Percentiles rank a stretch among this genome's conserved stretches.
phyloP scores from a whole-genome alignment of 1,284 basidiomycete species.

The Lentinula novae-zelandiae region DNA sequence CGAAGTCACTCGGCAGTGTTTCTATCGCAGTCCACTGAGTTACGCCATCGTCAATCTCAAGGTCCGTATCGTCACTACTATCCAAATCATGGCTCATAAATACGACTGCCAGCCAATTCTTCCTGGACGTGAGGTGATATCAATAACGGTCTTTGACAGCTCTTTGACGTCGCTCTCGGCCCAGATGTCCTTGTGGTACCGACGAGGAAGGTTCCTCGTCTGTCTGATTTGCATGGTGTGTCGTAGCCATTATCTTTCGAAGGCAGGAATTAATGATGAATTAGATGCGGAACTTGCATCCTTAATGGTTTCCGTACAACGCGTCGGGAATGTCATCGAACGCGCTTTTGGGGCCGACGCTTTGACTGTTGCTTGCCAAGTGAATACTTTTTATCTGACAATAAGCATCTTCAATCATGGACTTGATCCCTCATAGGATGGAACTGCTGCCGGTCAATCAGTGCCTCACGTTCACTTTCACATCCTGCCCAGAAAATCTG shows the following conservation, averaged over 20 bases:
- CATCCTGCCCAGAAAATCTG: conserved; percentile 72
- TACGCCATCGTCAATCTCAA: conserved; percentile 92
- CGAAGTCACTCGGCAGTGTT: conserved; percentile 81
- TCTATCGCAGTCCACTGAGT: conserved; percentile 67
- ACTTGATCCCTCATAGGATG: conserved; percentile 57
- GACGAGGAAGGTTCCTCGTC: conserved; percentile 68
- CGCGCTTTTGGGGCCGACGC: conserved; percentile 71
- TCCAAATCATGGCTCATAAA: background rate
- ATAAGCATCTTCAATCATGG: background rate
- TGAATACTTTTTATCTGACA: conserved; percentile 23
- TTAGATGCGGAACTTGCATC: conserved; percentile 67
- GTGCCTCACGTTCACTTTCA: conserved; percentile 82
- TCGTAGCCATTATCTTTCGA: background rate
- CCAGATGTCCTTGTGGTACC: conserved; percentile 89
- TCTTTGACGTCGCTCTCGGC: conserved; percentile 1
- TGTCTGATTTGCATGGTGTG: conserved; percentile 63
- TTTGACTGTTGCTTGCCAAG: conserved; percentile 83
- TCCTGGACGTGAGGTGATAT: conserved; percentile 72
- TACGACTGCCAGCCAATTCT: conserved; percentile 61
- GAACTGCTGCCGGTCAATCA: conserved; percentile 70
- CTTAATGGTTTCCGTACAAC: conserved; percentile 75
- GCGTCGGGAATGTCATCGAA: conserved; percentile 66
- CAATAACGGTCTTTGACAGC: background rate
- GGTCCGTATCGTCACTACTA: background rate
- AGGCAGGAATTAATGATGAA: background rate